Base-by-base conservation (phyloP, 768 basidiomycete genomes). In the Pleurotus tuber-regium region DNA sequence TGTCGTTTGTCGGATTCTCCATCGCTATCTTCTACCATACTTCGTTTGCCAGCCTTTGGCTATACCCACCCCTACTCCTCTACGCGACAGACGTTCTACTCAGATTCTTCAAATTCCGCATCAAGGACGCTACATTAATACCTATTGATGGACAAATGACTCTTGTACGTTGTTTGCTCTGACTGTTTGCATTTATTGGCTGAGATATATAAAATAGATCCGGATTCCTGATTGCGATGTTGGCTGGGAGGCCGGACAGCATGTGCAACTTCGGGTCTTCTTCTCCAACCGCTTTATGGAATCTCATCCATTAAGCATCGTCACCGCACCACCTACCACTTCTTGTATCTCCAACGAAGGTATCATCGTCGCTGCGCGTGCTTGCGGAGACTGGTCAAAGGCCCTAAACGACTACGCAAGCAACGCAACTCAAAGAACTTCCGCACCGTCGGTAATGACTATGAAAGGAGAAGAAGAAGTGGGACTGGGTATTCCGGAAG, bases 1-100 rank as follows among this genome's bases (percentile, higher is more conserved):
- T 87, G 12, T 70, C 79, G 6, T 72, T 83, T 36, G 74, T 74
- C 26, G 75, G 79, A 0, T 82, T 88, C 56, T 77, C 85, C 39
- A 74, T 92, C 14, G 84, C 84, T 11, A 67, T 93, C 19, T 90
- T 89, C 62, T 89, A 92, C 62, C 94, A 96, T 60, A 90, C 93
- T 0, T 70, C 77, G 1, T 94, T 87, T 56, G 86, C 89, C 4
- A 48, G 75, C 0, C 89, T 90, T 1, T 96, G 91, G 90, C 86
- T 94, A 55, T 87, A 79, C 68, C 83, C 89, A 1, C 84, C 91
- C 1, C 66, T 92, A 14, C 87, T 85, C 0, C 80, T 94, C 50
- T 94, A 91, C 60, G 86, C 80, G 1, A 73, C 86, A 8, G 92
- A 95, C 64, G 65, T 94, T 14, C 61, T 86, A 28, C 65, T 92